Evolutionary conservation across 179 eudicot species (phyloP).

Genomic region (Silene coronaria): DNA sequence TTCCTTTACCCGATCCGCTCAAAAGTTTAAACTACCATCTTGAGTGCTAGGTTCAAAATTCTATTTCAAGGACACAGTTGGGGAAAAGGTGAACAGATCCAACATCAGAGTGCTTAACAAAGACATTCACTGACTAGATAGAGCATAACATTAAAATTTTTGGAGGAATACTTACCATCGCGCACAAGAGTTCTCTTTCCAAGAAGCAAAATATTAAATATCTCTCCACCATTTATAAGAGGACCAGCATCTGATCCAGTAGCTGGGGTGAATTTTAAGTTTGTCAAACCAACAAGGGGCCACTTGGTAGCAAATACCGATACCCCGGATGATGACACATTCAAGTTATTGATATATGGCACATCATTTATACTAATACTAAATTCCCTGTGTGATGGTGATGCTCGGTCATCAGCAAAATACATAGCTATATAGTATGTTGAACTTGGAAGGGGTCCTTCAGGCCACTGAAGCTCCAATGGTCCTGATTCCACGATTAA

Average conservation of each 20-base stretch:
- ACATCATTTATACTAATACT: conserved; percentile 59
- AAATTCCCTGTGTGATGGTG: conserved; percentile 47
- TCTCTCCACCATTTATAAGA: conserved; percentile 79
- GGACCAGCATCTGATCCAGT: conserved; percentile 62
- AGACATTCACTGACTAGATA: too few relatives aligned
- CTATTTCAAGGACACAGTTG: neutral
- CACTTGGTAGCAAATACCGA: conserved; percentile 72
- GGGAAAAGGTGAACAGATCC: neutral
- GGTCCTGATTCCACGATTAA: conserved; percentile 38
- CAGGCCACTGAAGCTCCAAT: conserved; percentile 71
- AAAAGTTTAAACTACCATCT: too few relatives aligned
- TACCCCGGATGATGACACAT: conserved; percentile 54
- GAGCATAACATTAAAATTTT: neutral
- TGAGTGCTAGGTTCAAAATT: too few relatives aligned
- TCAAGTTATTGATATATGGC: conserved; percentile 45
- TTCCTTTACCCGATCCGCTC: too few relatives aligned
- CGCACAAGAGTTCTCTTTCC: conserved; percentile 66
- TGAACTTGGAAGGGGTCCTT: conserved; percentile 48
- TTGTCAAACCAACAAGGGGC: conserved; percentile 77
- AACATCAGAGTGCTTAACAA: neutral
- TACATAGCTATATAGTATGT: conserved; percentile 76
- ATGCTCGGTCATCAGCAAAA: conserved; percentile 59
- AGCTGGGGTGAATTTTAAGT: conserved; percentile 50
- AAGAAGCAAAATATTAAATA: conserved; percentile 44
- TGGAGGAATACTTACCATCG: conserved; percentile 73